phyloP scores from a whole-genome alignment of 306 rosid species.

The Calophaca sinica region DNA sequence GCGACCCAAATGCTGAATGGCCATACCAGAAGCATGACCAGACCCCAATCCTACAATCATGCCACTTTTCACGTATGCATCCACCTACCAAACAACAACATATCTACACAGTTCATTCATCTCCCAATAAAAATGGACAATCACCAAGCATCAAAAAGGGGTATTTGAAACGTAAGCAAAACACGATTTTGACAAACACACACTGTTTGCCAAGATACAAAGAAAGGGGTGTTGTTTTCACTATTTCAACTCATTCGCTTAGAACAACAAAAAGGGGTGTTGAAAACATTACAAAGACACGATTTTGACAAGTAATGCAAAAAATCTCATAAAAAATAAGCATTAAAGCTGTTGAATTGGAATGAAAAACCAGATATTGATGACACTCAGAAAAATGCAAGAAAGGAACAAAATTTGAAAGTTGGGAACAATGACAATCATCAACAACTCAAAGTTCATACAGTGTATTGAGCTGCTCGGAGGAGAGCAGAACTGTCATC shows the following conservation, averaged over 20 bases:
- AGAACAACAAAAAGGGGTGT: constrained; percentile 16
- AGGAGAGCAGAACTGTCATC: constrained; percentile 75
- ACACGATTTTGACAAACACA: background rate
- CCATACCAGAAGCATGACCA: constrained; percentile 85
- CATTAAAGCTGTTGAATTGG: background rate
- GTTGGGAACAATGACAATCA: background rate
- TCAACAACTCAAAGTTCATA: constrained; percentile 5
- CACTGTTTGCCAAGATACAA: too few relatives aligned
- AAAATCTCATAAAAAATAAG: background rate
- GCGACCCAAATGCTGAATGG: constrained; percentile 83
- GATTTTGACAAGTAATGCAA: background rate
- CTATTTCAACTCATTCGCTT: constrained; percentile 10
- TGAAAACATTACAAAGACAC: background rate
- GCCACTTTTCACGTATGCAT: constrained; percentile 72
- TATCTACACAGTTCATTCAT: constrained; percentile 37
- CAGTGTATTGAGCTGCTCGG: constrained; percentile 83
- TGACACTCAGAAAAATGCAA: background rate
- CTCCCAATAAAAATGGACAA: constrained; percentile 14
- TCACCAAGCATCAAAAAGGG: background rate
- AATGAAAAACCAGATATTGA: constrained; percentile 29
- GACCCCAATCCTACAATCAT: constrained; percentile 89
- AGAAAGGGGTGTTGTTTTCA: background rate
- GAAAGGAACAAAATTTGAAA: background rate
- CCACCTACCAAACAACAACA: constrained; percentile 66
- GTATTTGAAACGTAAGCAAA: background rate